Percentiles rank a stretch among this genome's conserved stretches.
These are phyloP conservation scores for Fragaria ananassa DNA, from an alignment of 306 rosid species.

Conservation along the genomic window DNA sequence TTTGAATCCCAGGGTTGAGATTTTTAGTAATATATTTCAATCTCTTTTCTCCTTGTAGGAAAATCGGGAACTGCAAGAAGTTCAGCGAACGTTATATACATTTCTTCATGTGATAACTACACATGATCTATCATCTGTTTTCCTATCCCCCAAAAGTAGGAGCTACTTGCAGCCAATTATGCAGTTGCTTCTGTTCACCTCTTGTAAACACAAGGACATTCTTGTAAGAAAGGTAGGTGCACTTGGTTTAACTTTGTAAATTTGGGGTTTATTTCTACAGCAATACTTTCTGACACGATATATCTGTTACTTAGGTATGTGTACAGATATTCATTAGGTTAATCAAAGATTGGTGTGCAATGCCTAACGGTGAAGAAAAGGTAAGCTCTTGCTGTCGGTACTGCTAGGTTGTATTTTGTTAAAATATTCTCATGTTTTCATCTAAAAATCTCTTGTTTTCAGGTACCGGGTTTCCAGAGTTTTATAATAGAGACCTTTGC, in stretches of 20 bases:
- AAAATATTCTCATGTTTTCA: neutral
- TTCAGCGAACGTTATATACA: slow-evolving; percentile 73
- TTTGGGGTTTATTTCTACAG: slow-evolving; percentile 8
- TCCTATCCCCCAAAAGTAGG: slow-evolving; percentile 80
- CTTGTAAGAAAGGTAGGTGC: slow-evolving; percentile 76
- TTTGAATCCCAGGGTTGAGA: neutral
- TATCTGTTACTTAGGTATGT: slow-evolving; percentile 61
- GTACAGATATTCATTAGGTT: slow-evolving; percentile 84
- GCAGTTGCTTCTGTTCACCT: slow-evolving; percentile 74
- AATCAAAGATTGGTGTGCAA: slow-evolving; percentile 86
- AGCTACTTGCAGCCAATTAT: slow-evolving; percentile 68
- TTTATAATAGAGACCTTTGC: slow-evolving; percentile 81
- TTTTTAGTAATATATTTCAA: slow-evolving; percentile 10
- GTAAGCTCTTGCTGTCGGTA: slow-evolving; percentile 33
- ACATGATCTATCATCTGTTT: slow-evolving; percentile 72
- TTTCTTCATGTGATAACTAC: slow-evolving; percentile 87
- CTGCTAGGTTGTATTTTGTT: slow-evolving; percentile 5
- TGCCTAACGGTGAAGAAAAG: slow-evolving; percentile 72
- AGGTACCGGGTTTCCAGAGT: slow-evolving; percentile 93
- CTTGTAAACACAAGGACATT: slow-evolving; percentile 88
- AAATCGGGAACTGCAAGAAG: slow-evolving; percentile 94
- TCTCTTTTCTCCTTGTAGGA: slow-evolving; percentile 49
- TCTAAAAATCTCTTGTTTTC: slow-evolving; percentile 9
- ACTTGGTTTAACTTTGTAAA: slow-evolving; percentile 14
- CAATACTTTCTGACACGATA: neutral